These are phyloP conservation scores for Hypericum androsaemum DNA, from an alignment of 345 rosid genomes.

Conservation along the genomic window DNA sequence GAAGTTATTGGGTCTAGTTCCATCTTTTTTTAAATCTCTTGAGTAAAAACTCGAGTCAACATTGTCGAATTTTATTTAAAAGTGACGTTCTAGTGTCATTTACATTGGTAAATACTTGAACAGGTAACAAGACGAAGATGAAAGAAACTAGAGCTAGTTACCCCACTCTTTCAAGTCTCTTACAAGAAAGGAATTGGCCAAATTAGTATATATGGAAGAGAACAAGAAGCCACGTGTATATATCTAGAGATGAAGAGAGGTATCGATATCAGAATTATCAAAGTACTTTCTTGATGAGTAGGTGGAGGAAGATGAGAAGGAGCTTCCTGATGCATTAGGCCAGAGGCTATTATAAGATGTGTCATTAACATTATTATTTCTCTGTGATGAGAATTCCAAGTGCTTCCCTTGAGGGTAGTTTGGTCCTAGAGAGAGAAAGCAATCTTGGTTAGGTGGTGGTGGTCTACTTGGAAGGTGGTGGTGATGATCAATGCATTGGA, in stretches of 20 bases:
- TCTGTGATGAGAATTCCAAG: constrained; percentile 12
- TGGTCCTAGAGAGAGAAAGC: constrained; percentile 40
- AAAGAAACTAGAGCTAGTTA: no score
- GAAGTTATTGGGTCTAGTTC: no score
- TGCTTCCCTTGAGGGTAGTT: constrained; percentile 11
- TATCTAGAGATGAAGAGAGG: constrained; percentile 62
- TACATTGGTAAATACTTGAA: no score
- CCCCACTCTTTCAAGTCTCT: no score
- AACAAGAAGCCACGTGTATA: neutral
- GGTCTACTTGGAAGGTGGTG: constrained; percentile 16
- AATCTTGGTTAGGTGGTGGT: constrained; percentile 14
- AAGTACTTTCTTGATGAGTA: constrained; percentile 15
- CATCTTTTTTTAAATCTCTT: no score
- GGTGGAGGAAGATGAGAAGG: constrained; percentile 2
- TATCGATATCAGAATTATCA: constrained; percentile 55
- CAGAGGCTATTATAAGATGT: constrained; percentile 21
- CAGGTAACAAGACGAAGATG: no score
- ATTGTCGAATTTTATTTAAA: no score
- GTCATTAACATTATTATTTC: neutral
- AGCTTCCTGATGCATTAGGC: constrained; percentile 18
- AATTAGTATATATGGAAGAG: no score
- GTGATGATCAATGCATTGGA: constrained; percentile 10
- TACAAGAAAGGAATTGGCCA: no score
- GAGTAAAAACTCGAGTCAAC: no score
- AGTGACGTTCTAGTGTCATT: no score